Base-by-base conservation (phyloP, 192 early-diverging fungal genomes). In the Coemansia sp. region DNA sequence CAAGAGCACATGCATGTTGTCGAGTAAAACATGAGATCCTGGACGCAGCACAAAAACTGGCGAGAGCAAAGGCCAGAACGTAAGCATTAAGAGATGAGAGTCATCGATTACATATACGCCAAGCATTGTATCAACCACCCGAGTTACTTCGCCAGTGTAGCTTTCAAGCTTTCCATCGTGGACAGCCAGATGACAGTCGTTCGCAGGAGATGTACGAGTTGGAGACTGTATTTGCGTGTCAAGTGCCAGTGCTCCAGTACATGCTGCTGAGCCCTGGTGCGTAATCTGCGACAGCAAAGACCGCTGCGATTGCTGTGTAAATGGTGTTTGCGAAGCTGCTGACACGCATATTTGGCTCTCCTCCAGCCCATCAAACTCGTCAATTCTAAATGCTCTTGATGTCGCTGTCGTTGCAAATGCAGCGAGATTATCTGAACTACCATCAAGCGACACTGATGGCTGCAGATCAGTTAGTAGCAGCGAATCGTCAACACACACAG, bases 81-180 rank as follows among this genome's bases (percentile, higher is more conserved):
- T 58, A 24, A 78, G 55, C 54, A 78, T 55, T 0, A 73, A 60
- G 20, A 78, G 23, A 37, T 78, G 76, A 24, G 60, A 53, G 50
- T 59, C 43, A 24, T 78, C 76, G 14, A 78, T 49, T 10, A 78
- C 63, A 43, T 73, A 78, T 18, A 78, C 57, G 2, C 76, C 76
- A 14, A 78, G 60, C 39, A 47, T 43, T 43, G 61, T 19, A 47
- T 78, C 76, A 19, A 78, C 54, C 14, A 73, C 43, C 16, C 56
- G 52, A 6, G 76, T 73, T 5, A 78, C 43, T 20, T 65, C 67
- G 19, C 76, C 76, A 29, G 60, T 56, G 52, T 78, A 78, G 64
- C 76, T 69, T 56, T 78, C 76, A 9, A 78, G 60, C 23, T 43
- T 59, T 20, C 49, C 62, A 29, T 43, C 49, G 22, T 62, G 54